Base-by-base conservation (phyloP, 2,329 filamentous ascomycete species). In the Colletotrichum musicola region DNA sequence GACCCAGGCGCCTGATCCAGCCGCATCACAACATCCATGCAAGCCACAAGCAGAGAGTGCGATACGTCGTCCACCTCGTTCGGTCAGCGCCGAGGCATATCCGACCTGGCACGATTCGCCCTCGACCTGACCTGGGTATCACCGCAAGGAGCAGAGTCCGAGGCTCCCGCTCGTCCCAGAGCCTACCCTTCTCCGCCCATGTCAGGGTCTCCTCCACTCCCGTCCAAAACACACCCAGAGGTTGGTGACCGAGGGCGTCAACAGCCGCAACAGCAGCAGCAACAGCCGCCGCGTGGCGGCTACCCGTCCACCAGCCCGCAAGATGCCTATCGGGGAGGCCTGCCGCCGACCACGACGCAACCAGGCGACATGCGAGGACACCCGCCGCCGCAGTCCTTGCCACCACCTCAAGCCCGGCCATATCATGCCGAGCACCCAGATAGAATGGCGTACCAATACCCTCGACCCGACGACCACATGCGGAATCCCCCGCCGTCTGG, bases 101-200 rank as follows among this genome's bases (percentile, higher is more conserved):
- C 83, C 78, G 84, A 87, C 74, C 81, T 86, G 80, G 83, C 84
- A 77, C 83, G 82, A 76, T 85, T 85, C 77, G 82, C 82, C 79
- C 83, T 88, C 75, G 86, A 87, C 81, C 81, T 83, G 82, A 83
- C 82, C 79, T 84, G 86, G 85, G 81, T 81, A 76, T 75, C 74
- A 75, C 72, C 72, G 27, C n/a, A 30, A 72, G 83, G 83, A 86
- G 81, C 81, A 83, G 82, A 85, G 83, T 84, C 81, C 77, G 83
- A 84, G 79, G 82, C 81, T 79, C 78, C 81, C 83, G 83, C 84
- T 82, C 84, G 83, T 76, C 82, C 82, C 77, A 83, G 83, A 84
- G 87, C 86, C 78, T 92, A 92, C 82, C 89, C 89, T 78, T 92
- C 90, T 85, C 89, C 90, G 83, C 90, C 90, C 85, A 92, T 92